Evolutionary conservation across 495 filamentous ascomycete genomes (phyloP), one percentile per base, ranked within the genome.

Genomic region (Amphirosellinia nigrospora): DNA sequence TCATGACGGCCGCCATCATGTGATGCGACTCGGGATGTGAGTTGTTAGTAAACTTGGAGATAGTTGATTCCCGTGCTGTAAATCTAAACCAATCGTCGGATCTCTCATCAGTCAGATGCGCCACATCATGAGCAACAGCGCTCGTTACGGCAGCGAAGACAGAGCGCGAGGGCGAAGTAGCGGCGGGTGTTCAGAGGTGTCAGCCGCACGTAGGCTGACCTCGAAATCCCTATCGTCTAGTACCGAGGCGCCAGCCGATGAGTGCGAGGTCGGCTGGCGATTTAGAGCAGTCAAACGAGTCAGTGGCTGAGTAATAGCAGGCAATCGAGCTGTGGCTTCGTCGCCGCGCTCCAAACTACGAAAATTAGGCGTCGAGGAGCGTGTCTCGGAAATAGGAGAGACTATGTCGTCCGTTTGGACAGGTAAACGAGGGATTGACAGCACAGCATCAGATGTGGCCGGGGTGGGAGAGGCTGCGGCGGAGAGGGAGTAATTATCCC

Each of bases 51-150:
- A 65, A 28, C 48, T 30, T 50, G 11, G 55, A 64, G 52, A 53
- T 28, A 38, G 71, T 56, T 23, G 64, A 69, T 64, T 73, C 70
- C 66, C 59, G 69, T 52, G 76, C 63, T 66, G 74, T 71, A 39
- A 79, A 78, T 70, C 77, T 67, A 34, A 78, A 73, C 78, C 81
- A 81, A 59, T 81, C 72, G 64, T 77, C 78, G 52, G 71, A 74
- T 70, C 68, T 55, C 66, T 74, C 70, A 43, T 76, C 70, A 30
- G 72, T 73, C 58, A 75, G 64, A 71, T 74, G 72, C 70, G 69
- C 70, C 45, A 72, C 73, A 74, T 74, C 64, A 65, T 73, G 55
- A 56, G 73, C 50, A 38, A 68, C 59, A 62, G 70, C 52, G 59
- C 71, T 69, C 68, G 70, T 70, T 68, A 71, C 62, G 34, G 68